Evolutionary conservation across 164 flowering plant genomes (phyloP), one percentile per base, ranked within the genome.

Genomic region (Sedum album): DNA sequence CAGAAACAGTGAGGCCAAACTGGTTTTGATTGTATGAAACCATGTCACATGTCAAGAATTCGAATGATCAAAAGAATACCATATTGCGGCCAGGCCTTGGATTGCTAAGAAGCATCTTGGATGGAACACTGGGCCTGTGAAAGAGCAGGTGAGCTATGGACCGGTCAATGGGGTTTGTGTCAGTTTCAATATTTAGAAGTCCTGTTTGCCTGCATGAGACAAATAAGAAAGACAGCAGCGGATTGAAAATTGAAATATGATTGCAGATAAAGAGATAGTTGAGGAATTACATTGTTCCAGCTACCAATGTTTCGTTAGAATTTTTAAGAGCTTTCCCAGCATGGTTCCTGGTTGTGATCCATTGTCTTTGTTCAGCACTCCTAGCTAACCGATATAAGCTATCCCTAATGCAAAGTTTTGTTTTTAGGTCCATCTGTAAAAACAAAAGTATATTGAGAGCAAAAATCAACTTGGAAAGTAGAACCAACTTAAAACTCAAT

Each of bases 131-230:
- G 17, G 96, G 85, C 74, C 86, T 78, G 77, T 89, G 88, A 72
- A 89, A 92, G 74, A 92, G 81, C 71, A 92, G 72, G 75, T 86
- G 88, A 44, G 96, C 97, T 63, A 92, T 83, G 7, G 97, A 85
- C 42, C 97, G 87, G 69, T 92, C 97, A 26, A 92, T 86, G 28
- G 96, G 93, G 74, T 92, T 92, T 70, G 97, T 92, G 67, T 82
- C 82, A 36, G 94, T 86, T 78, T 92, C 97, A 66, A 87, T 77
- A 71, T 85, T 92, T 77, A 84, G 44, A 61, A 80, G 82, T 39
- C 80, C 83, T 28, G 66, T 23, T 68, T 79, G 77, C 83, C 96
- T 86, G 53, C 5, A 10, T 7, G 44, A 66, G 31, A 20, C 13
- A 6, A 66, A 60, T 55, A 6, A 55, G 15, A 14, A 55, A 55